Evolutionary conservation across 2,329 filamentous ascomycete genomes (phyloP), one percentile per base, ranked within the genome.

Genomic region (Penicillium sp.): DNA sequence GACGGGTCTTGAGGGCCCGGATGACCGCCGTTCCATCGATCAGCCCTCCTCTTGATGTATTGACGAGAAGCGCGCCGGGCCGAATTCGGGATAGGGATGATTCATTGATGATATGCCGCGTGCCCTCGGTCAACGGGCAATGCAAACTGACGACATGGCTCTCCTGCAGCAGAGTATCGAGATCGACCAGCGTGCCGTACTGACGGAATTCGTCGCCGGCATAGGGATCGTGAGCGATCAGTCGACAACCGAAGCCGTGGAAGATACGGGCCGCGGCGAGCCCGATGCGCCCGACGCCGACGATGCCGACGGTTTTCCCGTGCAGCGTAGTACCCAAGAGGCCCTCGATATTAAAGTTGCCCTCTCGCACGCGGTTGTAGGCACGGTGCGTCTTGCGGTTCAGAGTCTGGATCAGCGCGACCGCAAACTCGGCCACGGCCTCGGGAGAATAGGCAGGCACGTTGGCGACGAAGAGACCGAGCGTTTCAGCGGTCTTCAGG

Each of bases 391-490:
- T 87, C 64, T 84, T 82, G 39, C 85, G 82, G 66, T 87, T 86
- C 39, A 88, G 75, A 1, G 84, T 86, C 72, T 86, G 83, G 47
- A 87, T 75, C 53, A 88, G 74, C 1, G 84, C 82, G n/a, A 88
- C 79, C 36, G 83, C 80, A 62, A 87, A 88, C 74, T 88, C 85
- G 57, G 85, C 85, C 2, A 88, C 85, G 2, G 85, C 82, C 67
- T 88, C 82, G 52, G 85, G 85, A 7, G 83, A 85, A 71, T 88
- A 88, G 3, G 82, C 80, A 1, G 85, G 85, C 30, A 88, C 85
- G 53, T 85, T 83, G 59, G 83, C 83, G 40, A 87, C 83, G 62
- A 81, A 81, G 57, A 88, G 70, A 50, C 79, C 78, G 3, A 83
- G 75, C 18, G 68, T 63, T 59, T 78, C 73, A 48, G 85, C 85